These are phyloP conservation scores for Heliosperma pusillum DNA, from an alignment of 148 eudicot genomes.

Conservation along the genomic window DNA sequence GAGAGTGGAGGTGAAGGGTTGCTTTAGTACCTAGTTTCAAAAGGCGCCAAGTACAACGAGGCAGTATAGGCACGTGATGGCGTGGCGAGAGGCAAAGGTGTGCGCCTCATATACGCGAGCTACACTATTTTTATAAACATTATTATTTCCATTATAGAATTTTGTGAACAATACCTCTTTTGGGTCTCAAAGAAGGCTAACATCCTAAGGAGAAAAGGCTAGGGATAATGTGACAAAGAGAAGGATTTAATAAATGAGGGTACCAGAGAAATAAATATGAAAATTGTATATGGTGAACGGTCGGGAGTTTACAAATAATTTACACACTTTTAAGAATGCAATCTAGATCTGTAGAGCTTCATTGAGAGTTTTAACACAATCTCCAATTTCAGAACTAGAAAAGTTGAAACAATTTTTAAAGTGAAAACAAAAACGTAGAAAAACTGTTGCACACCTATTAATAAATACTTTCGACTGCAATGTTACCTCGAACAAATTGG, in stretches of 20 bases:
- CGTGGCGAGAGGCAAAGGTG: too few species aligned
- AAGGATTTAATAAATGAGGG: neutral
- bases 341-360: neutral
- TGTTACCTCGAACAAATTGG: slow-evolving; percentile 13
- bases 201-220: neutral
- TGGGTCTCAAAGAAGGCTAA: neutral
- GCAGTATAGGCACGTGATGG: too few species aligned
- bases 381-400: too few species aligned
- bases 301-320: neutral
- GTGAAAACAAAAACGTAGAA: neutral
- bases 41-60: too few species aligned
- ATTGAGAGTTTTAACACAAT: neutral
- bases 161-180: neutral
- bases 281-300: neutral
- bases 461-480: neutral
- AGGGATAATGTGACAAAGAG: neutral
- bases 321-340: neutral
- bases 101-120: too few species aligned
- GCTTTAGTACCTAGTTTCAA: too few species aligned
- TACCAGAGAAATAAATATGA: neutral
- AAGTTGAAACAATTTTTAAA: neutral
- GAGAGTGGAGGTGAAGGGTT: too few species aligned
- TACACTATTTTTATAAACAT: too few species aligned
- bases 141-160: neutral
- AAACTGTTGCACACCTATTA: slow-evolving; percentile 4